Evolutionary conservation across 2,329 filamentous ascomycete genomes (phyloP), one percentile per base, ranked within the genome.

Genomic region (Trichoderma lentiforme): DNA sequence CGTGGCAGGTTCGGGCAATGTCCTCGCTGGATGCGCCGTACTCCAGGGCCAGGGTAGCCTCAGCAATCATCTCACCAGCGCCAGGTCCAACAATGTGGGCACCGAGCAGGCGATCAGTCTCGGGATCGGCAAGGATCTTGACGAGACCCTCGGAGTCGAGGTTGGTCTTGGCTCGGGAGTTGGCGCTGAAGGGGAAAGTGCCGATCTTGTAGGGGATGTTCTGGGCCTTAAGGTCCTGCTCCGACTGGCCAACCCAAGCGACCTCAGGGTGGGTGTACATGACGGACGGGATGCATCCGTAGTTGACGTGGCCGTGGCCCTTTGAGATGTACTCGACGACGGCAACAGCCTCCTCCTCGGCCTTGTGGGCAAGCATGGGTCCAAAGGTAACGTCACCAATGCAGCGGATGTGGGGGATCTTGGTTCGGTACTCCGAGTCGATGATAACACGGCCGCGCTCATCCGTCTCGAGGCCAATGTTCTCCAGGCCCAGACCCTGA

Each of bases 261-360:
- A 98, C 96, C 84, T 99, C 96, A 39, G 96, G 96, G 86, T 98
- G 92, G 12, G 96, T 98, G 89, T 99, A 99, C 96, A 99, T 99
- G 85, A 99, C 96, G 39, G 93, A 96, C 76, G 96, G 96, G 81
- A 99, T 99, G 83, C 92, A 93, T 79, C 90, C 93, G 86, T 99
- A 99, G 91, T 99, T 99, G 85, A 99, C 96, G 84, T 99, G 96
- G 72, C 96, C 96, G 84, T 97, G 92, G 76, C 94, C 94, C 88
- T 98, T 98, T 86, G 93, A 95, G 84, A 99, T 96, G 87, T 94
- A 98, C 85, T 99, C 96, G 74, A 98, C 88, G 72, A 92, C 95
- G 36, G 96, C 96, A 75, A 98, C 95, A 73, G 89, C 96, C 85
- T 99, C 96, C 85, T 99, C 96, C 85, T 99, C 96, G 66, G 96